phyloP scores from a whole-genome alignment of 495 filamentous ascomycete genomes.

The Extremus antarcticus region DNA sequence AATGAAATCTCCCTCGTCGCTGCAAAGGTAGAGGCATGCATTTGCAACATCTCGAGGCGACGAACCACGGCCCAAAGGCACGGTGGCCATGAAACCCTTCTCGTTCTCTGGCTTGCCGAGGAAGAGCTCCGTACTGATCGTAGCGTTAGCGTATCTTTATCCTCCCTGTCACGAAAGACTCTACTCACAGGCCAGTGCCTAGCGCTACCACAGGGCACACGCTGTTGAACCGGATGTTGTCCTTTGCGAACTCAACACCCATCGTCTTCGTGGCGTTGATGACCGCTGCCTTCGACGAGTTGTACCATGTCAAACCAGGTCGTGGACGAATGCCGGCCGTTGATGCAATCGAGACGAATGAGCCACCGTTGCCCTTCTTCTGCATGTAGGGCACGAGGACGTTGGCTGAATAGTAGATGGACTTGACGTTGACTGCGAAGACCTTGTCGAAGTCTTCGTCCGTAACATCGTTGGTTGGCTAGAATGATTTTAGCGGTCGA shows the following conservation, averaged over 20 bases:
- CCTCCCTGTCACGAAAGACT: neutral
- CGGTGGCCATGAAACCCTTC: conserved; percentile 53
- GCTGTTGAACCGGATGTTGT: conserved; percentile 22
- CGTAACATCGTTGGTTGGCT: conserved; percentile 20
- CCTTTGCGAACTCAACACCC: conserved; percentile 22
- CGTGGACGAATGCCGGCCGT: conserved; percentile 23
- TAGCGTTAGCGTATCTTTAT: conserved; percentile 27
- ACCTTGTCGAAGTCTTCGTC: conserved; percentile 25
- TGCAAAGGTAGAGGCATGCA: conserved; percentile 55
- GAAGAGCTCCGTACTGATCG: conserved; percentile 55
- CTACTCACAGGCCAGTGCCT: conserved; percentile 17
- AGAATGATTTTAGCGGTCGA: neutral
- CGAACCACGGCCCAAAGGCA: conserved; percentile 54
- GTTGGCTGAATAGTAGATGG: conserved; percentile 21
- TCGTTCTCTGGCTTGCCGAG: conserved; percentile 56
- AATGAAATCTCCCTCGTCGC: conserved; percentile 56
- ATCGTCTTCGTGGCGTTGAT: conserved; percentile 21
- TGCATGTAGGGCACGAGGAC: conserved; percentile 22
- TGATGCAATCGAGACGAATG: conserved; percentile 22
- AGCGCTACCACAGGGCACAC: conserved; percentile 18
- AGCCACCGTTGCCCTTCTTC: conserved; percentile 20
- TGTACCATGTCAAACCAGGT: conserved; percentile 24
- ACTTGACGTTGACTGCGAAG: conserved; percentile 22
- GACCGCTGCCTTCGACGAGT: conserved; percentile 23
- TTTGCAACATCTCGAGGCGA: conserved; percentile 57